These are phyloP conservation scores for Leishmania major DNA, from an alignment of 208 protist genomes.

Conservation along the genomic window DNA sequence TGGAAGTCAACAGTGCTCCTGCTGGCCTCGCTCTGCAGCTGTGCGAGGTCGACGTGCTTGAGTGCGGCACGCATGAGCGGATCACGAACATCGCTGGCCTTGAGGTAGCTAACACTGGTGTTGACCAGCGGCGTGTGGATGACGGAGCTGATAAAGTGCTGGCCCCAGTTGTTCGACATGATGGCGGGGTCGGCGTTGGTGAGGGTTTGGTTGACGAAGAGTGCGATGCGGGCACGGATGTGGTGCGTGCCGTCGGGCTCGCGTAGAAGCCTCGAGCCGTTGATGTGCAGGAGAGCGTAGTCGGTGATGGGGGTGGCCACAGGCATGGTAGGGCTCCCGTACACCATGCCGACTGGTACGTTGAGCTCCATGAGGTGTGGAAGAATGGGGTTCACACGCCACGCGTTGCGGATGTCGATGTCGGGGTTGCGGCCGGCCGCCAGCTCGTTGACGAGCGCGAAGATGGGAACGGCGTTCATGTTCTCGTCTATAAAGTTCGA, in stretches of 20 bases:
- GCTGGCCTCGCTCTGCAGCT: slow-evolving; percentile 3
- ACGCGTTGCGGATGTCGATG: slow-evolving; percentile 5
- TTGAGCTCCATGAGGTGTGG: slow-evolving; percentile 17
- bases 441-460: not conserved
- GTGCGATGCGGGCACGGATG: not conserved
- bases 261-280: not conserved
- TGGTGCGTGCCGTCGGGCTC: not conserved
- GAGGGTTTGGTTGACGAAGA: slow-evolving; percentile 11
- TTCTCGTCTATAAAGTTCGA: not conserved
- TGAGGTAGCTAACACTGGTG: slow-evolving; percentile 9
- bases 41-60: slow-evolving; percentile 24
- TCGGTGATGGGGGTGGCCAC: not conserved
- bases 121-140: not conserved
- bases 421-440: not conserved
- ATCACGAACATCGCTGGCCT: slow-evolving; percentile 27
- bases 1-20: slow-evolving; percentile 7
- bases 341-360: slow-evolving; percentile 2
- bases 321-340: not conserved
- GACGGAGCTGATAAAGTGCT: not conserved
- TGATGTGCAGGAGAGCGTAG: slow-evolving; percentile 7
- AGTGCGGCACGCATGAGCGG: slow-evolving; percentile 43
- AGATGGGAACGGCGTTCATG: not conserved
- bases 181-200: slow-evolving; percentile 11
- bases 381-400: not conserved
- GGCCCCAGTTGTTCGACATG: slow-evolving; percentile 32